Evolutionary conservation across 768 basidiomycete genomes (phyloP).

Genomic region (Xerocomellus intermedius): DNA sequence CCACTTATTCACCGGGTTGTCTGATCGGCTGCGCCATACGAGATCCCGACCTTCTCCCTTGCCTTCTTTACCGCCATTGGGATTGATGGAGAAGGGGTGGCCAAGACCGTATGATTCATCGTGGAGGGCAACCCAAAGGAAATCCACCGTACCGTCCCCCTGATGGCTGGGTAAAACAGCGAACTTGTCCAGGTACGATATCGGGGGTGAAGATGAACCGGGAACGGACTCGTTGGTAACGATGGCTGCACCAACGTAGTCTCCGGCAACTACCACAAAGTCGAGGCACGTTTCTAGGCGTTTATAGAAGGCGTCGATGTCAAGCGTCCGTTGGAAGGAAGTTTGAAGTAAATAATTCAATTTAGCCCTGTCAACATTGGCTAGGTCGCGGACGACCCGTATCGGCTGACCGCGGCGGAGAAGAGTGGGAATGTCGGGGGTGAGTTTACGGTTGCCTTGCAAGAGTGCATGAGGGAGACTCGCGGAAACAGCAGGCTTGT

Average conservation of each 20-base stretch:
- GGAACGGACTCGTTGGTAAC: constrained; percentile 66
- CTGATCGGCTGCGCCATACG: constrained; percentile 89
- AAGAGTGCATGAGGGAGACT: constrained; percentile 93
- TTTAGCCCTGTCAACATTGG: constrained; percentile 72
- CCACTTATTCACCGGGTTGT: constrained; percentile 99
- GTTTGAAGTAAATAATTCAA: constrained; percentile 83
- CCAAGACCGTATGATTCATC: constrained; percentile 98
- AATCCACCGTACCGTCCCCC: constrained; percentile 98
- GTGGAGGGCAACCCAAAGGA: constrained; percentile 97
- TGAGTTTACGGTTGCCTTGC: constrained; percentile 82
- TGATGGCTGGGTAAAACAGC: constrained; percentile 93
- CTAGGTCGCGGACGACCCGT: constrained; percentile 67
- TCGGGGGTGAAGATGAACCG: constrained; percentile 39
- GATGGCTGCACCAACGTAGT: constrained; percentile 93
- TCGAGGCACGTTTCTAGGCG: constrained; percentile 79
- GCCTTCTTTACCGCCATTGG: constrained; percentile 90
- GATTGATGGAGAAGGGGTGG: constrained; percentile 89
- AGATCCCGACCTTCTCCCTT: constrained; percentile 89
- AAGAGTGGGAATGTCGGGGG: constrained; percentile 89
- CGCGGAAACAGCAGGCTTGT: constrained; percentile 94
- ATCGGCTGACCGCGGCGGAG: constrained; percentile 87
- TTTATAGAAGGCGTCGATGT: constrained; percentile 71
- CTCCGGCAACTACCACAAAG: constrained; percentile 91
- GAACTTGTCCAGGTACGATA: constrained; percentile 98
- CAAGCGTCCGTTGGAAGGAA: constrained; percentile 75